These are phyloP conservation scores for Penicillium malachiteum DNA, from an alignment of 495 filamentous ascomycete species.

Conservation along the genomic window DNA sequence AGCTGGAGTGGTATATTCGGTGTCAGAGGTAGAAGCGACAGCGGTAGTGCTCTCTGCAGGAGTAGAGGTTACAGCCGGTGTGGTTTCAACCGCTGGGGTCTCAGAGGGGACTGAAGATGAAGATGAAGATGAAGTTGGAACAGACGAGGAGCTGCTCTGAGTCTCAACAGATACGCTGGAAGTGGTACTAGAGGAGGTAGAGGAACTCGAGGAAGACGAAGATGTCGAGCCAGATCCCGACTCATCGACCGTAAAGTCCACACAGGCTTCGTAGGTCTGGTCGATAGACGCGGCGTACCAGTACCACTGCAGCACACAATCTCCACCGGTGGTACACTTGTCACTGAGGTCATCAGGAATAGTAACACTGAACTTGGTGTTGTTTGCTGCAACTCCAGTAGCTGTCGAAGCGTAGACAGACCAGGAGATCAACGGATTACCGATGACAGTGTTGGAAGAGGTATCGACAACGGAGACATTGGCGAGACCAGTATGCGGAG, in stretches of 20 bases:
- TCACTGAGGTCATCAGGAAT: constrained; percentile 58
- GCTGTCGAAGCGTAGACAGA: constrained; percentile 52
- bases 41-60: not conserved
- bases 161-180: not conserved
- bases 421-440: constrained; percentile 56
- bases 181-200: constrained; percentile 5
- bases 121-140: not conserved
- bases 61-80: not conserved
- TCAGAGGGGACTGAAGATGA: constrained; percentile 6
- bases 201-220: constrained; percentile 7
- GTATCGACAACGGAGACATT: constrained; percentile 72
- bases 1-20: not conserved
- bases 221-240: constrained; percentile 20
- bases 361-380: constrained; percentile 64
- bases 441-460: constrained; percentile 56
- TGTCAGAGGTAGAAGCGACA: constrained; percentile 4
- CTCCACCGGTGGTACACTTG: constrained; percentile 59
- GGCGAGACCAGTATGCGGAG: constrained; percentile 63
- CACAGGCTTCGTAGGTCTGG: constrained; percentile 73
- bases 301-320: constrained; percentile 68
- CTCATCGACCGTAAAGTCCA: constrained; percentile 63
- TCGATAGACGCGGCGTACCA: constrained; percentile 65
- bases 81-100: not conserved
- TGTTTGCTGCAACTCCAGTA: constrained; percentile 49
- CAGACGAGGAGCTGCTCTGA: too few relatives aligned